Evolutionary conservation across 345 rosid species (phyloP).

Genomic region (Linum lewisii): DNA sequence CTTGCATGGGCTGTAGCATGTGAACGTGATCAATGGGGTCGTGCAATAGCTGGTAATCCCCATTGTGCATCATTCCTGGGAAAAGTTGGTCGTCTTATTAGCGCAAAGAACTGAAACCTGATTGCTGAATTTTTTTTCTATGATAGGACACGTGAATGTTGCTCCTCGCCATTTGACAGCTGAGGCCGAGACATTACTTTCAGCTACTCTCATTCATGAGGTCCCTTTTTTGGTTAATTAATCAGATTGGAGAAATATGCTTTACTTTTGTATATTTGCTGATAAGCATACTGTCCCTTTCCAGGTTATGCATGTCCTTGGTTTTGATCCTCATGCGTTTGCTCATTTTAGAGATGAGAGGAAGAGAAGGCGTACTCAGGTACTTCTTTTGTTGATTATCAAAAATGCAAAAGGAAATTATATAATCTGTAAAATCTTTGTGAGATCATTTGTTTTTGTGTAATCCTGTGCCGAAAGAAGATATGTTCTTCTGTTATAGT

Average conservation of each 20-base stretch:
- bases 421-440: no score
- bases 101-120: constrained; percentile 2
- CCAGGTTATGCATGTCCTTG: constrained; percentile 99
- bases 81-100: not conserved
- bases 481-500: no score
- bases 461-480: no score
- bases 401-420: not conserved
- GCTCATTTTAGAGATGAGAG: constrained; percentile 97
- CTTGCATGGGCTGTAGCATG: constrained; percentile 99
- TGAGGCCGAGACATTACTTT: constrained; percentile 91
- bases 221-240: constrained; percentile 23
- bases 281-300: constrained; percentile 7
- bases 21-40: constrained; percentile 99
- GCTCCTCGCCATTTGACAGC: constrained; percentile 99
- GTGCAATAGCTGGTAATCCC: constrained; percentile 86
- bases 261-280: not conserved
- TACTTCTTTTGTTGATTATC: constrained; percentile 16
- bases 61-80: not conserved
- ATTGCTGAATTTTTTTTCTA: constrained; percentile 5
- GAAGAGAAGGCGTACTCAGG: constrained; percentile 90
- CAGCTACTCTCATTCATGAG: constrained; percentile 98
- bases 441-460: no score
- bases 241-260: constrained; percentile 7
- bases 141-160: constrained; percentile 91
- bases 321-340: constrained; percentile 99